Base-by-base conservation (phyloP, 352 stramenopile genomes). In the Phytopythium ostracodes region DNA sequence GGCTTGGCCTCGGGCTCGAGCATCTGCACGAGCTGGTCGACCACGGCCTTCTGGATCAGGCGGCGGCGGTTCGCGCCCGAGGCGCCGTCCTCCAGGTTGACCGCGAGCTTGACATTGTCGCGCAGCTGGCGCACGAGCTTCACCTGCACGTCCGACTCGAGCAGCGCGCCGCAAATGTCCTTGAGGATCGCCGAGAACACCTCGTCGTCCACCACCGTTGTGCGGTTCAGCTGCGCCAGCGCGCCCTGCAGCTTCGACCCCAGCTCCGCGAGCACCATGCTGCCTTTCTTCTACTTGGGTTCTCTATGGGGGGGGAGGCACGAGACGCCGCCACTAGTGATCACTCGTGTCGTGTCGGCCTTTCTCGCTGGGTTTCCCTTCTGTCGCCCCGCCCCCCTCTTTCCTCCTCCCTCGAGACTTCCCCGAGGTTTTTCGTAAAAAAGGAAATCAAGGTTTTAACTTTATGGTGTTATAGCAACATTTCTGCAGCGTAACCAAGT, bases 21-120 rank as follows among this genome's bases (percentile, higher is more conserved):
- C 88, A 98, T 96, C 53, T 76, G 73, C 44, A 96, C 91, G 44
- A 97, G 70, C 67, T 96, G 88, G 62, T 97, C 89, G 44, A 95
- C 88, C 38, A 98, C 86, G 27, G 89, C 85, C 67, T 97, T 96
- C 67, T 97, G 87, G 67, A 98, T 97, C 27, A 96, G 66, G 18
- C 83, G 79, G n/a, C 81, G 85, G 65, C 88, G 89, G 72, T 97
- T 97, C 53, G 75, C 72, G 22, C 88, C 87, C 15, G 84, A 86
- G 52, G 73, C 76, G 44, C 73, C 70, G 64, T 91, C 88, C 61
- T 97, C 85, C 22, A 96, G 70, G 58, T 89, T 92, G 58, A 96
- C 80, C 24, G 83, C 80, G 47, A 93, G 79, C 70, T 96, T 96
- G 52, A 98, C 85, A 47, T 94, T 95, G 71, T 93, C 88, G 40